phyloP scores from a whole-genome alignment of 2,329 filamentous ascomycete genomes.

The Botrytis cinerea region DNA sequence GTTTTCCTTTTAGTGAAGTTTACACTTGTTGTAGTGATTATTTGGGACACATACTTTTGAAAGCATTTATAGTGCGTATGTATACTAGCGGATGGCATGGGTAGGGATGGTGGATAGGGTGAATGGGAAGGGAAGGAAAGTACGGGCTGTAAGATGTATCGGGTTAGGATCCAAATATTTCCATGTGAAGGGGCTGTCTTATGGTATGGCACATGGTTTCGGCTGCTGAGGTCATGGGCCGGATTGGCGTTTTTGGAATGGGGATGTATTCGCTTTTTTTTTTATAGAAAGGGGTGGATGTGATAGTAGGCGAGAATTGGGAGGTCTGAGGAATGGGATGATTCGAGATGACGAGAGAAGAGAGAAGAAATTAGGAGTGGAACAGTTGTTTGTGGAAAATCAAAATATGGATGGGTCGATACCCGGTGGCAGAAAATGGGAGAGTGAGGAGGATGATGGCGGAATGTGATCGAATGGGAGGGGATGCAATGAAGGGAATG shows the following conservation, averaged over 20 bases:
- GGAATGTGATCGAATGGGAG: background rate
- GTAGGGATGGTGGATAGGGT: background rate
- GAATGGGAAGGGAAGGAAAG: background rate
- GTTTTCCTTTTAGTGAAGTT: background rate
- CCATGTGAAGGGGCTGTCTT: slow-evolving; percentile 11
- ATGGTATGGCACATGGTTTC: background rate
- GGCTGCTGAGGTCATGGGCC: slow-evolving; percentile 1
- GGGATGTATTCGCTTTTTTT: slow-evolving; percentile 1
- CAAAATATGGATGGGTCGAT: slow-evolving; percentile 3
- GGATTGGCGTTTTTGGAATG: slow-evolving; percentile 15
- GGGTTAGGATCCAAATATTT: slow-evolving; percentile 10
- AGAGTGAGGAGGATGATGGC: background rate
- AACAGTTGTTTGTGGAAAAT: background rate
- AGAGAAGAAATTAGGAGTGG: background rate
- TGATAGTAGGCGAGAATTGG: background rate
- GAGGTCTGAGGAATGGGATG: background rate
- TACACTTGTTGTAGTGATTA: slow-evolving; percentile 14
- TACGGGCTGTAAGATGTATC: background rate
- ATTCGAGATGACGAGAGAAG: background rate
- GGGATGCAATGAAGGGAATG: background rate
- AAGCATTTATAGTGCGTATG: slow-evolving; percentile 12
- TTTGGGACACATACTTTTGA: slow-evolving; percentile 13
- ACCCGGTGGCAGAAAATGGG: background rate
- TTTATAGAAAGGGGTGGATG: background rate
- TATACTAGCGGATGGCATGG: slow-evolving; percentile 17